Evolutionary conservation across 352 stramenopile genomes (phyloP), one percentile per base, ranked within the genome.

Genomic region (Pythium dissimile): DNA sequence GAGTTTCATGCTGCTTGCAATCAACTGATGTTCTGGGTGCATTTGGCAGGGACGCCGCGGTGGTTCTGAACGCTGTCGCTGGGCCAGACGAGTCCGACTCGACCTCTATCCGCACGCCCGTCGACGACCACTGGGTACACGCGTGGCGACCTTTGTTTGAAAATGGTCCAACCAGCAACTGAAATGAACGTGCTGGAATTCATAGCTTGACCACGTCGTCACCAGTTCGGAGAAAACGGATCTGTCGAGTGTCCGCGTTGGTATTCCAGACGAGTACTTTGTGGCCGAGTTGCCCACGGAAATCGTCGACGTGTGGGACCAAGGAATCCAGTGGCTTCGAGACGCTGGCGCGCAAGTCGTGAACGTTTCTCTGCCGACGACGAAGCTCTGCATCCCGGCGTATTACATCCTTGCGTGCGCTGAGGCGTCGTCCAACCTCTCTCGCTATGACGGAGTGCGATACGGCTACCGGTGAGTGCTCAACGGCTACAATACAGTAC

Each of bases 371-470:
- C 63, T 95, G 15, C 83, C 83, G 2, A 89, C 80, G 15, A 93
- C 70, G 21, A 95, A 83, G 77, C 72, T 90, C 23, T 95, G 90
- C 23, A 88, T 99, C 35, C 86, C 97, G 31, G 87, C 96, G 1
- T 99, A 99, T 67, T 99, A 99, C 67, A 97, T 99, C n/a, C 70
- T 99, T 34, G 95, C 96, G 10, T 98, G 94, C 62, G 96, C 97
- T 1, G 97, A 99, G 75, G 97, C 97, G 11, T 98, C 92, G 28
- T 98, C 96, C 1, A 99, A 99, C 69, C 76, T 99, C 41, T 96
- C 91, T 42, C 83, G 97, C 37, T 99, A 99, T 68, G 96, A 99
- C 72, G 96, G 96, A 13, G 88, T 99, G 49, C 83, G 87, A 49
- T 97, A 97, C 38, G 89, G 91, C 32, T 79, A 89, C 62, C 77